phyloP scores from a whole-genome alignment of 345 rosid species.

The Litchi chinensis region DNA sequence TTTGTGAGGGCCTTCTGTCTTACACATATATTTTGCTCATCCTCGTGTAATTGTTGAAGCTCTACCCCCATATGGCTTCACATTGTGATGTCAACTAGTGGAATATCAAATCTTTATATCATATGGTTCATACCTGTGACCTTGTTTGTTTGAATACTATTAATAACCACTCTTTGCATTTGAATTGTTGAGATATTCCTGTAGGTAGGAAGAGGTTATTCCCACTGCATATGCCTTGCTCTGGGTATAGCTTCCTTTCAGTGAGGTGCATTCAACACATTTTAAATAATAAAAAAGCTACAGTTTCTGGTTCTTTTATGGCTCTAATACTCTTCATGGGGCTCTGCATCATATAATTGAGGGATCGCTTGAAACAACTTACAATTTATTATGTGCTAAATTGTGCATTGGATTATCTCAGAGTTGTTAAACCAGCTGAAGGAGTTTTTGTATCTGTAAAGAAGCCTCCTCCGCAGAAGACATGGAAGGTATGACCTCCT shows the following conservation, averaged over 20 bases:
- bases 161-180: background rate
- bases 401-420: slow-evolving; percentile 32
- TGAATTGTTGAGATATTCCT: background rate
- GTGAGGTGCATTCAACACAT: background rate
- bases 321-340: background rate
- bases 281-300: background rate
- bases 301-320: background rate
- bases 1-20: background rate
- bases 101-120: background rate
- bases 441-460: slow-evolving; percentile 85
- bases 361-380: background rate
- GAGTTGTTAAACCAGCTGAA: slow-evolving; percentile 75
- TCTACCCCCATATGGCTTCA: background rate
- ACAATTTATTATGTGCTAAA: slow-evolving; percentile 3
- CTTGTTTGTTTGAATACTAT: background rate
- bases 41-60: background rate
- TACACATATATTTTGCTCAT: background rate
- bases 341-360: background rate
- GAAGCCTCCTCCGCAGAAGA: slow-evolving; percentile 81
- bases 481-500: slow-evolving; percentile 73
- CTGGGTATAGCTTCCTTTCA: background rate
- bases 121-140: background rate
- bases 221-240: background rate
- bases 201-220: slow-evolving; percentile 8
- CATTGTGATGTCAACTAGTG: slow-evolving; percentile 4